phyloP scores from a whole-genome alignment of 805 yeast genomes.

The Kazachstania martiniae region DNA sequence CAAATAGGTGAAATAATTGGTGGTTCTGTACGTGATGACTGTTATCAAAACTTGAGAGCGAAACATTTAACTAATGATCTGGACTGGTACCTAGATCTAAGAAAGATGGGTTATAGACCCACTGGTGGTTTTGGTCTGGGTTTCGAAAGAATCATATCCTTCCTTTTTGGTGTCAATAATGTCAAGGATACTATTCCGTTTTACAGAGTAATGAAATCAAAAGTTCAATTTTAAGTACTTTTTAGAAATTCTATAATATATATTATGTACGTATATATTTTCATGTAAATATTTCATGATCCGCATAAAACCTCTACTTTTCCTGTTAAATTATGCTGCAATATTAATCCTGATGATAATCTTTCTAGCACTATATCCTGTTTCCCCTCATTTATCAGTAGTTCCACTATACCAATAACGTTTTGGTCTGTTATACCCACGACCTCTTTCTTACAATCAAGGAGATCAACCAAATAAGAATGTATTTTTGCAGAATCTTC shows the following conservation, averaged over 20 bases:
- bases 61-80: slow-evolving; percentile 44
- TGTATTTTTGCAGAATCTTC: too few relatives aligned
- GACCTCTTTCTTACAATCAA: too few relatives aligned
- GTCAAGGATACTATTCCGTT: slow-evolving; percentile 82
- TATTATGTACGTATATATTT: neutral
- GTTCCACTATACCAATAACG: too few relatives aligned
- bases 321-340: too few relatives aligned
- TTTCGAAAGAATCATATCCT: slow-evolving; percentile 72
- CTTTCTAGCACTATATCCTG: too few relatives aligned
- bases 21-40: slow-evolving; percentile 84
- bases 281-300: slow-evolving; percentile 1
- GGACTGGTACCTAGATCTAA: slow-evolving; percentile 69
- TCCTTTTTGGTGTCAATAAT: slow-evolving; percentile 63
- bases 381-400: too few relatives aligned
- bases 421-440: too few relatives aligned
- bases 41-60: slow-evolving; percentile 33
- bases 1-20: slow-evolving; percentile 91
- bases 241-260: too few relatives aligned
- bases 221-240: slow-evolving; percentile 1
- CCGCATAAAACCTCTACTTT: too few relatives aligned
- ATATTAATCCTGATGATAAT: too few relatives aligned
- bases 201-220: slow-evolving; percentile 38
- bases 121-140: slow-evolving; percentile 99
- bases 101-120: slow-evolving; percentile 74
- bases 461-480: too few relatives aligned